phyloP scores from a whole-genome alignment of 805 yeast genomes.

The Saccharomyces mikatae region DNA sequence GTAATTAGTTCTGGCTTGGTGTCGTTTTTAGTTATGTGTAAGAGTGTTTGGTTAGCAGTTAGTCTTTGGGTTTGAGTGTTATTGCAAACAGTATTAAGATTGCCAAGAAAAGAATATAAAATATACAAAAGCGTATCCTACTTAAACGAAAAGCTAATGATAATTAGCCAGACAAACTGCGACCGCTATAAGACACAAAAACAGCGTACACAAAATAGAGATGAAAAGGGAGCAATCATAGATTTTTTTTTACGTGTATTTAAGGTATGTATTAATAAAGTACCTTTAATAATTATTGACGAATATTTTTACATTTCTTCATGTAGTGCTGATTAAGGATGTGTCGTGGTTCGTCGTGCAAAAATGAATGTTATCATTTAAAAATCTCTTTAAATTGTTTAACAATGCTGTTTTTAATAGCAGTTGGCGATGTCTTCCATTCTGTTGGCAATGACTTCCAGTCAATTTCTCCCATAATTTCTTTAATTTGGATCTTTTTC shows the following conservation, averaged over 20 bases:
- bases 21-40: background rate
- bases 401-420: slow-evolving; percentile 29
- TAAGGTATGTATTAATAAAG: background rate
- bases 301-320: background rate
- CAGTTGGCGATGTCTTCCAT: slow-evolving; percentile 32
- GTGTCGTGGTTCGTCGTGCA: background rate
- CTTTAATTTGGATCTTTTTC: slow-evolving; percentile 23
- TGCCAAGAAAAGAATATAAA: background rate
- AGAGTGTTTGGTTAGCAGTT: background rate
- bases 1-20: background rate
- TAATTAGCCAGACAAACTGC: background rate
- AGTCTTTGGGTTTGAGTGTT: background rate
- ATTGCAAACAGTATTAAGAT: background rate
- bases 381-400: slow-evolving; percentile 17
- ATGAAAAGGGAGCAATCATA: background rate
- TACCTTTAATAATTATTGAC: background rate
- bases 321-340: background rate
- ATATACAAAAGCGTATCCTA: background rate
- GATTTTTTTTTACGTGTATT: background rate
- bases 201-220: background rate
- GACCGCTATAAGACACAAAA: background rate
- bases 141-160: background rate
- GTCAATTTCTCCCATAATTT: slow-evolving; percentile 28
- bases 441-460: slow-evolving; percentile 30
- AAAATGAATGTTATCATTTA: background rate